Conservation (phyloP, 1,284 basidiomycete genomes). For the Agaricales sp. region DNA sequence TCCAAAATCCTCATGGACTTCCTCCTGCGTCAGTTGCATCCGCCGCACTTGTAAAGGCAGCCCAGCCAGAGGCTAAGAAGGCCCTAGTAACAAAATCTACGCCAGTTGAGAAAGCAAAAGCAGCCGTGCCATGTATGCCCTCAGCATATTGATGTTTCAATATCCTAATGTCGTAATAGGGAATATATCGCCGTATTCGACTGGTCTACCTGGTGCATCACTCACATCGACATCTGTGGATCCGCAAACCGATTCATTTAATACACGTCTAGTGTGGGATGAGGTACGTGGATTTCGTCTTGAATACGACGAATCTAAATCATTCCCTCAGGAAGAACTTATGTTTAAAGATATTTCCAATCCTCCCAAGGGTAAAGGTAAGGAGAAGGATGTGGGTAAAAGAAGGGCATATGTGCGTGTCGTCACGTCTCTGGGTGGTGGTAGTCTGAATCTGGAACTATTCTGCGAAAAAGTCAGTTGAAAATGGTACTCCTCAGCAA, state of each 20-base stretch:
- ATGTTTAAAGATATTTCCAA: slow-evolving; percentile 88
- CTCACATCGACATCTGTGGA: slow-evolving; percentile 89
- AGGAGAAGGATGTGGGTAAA: slow-evolving; percentile 87
- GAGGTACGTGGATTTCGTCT: slow-evolving; percentile 63
- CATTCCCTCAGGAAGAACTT: slow-evolving; percentile 56
- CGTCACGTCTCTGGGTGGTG: slow-evolving; percentile 80
- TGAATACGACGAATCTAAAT: too few relatives aligned
- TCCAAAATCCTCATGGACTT: slow-evolving; percentile 81
- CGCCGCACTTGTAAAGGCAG: slow-evolving; percentile 19
- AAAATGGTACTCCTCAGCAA: neutral
- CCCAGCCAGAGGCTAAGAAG: slow-evolving; percentile 17
- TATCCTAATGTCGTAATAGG: slow-evolving; percentile 32
- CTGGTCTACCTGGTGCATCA: slow-evolving; percentile 84
- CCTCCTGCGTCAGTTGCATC: slow-evolving; percentile 41
- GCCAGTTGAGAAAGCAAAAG: slow-evolving; percentile 37
- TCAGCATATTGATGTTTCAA: slow-evolving; percentile 1
- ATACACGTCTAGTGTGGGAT: slow-evolving; percentile 82
- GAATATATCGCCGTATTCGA: slow-evolving; percentile 88
- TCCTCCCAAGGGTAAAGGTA: slow-evolving; percentile 68
- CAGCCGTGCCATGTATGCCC: slow-evolving; percentile 52
- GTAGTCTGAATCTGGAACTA: slow-evolving; percentile 83
- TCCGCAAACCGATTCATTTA: slow-evolving; percentile 48
- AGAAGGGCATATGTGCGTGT: slow-evolving; percentile 86
- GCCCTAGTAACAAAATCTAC: slow-evolving; percentile 22
- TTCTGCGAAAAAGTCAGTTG: slow-evolving; percentile 73